phyloP scores from a whole-genome alignment of 768 basidiomycete species.

The Panaeolus papilionaceus region DNA sequence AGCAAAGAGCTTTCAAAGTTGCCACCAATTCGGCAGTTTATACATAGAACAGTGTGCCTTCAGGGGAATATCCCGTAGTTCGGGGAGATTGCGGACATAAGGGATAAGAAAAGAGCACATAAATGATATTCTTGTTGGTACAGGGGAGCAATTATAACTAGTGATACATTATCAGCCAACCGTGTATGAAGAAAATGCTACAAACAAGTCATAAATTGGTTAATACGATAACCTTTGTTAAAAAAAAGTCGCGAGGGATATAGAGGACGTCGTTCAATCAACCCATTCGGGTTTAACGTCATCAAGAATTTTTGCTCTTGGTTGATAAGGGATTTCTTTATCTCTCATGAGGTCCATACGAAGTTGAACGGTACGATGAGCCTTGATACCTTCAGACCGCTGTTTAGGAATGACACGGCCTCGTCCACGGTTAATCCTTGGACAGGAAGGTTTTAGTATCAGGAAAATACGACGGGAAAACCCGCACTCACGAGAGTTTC shows the following conservation, averaged over 20 bases:
- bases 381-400: conserved; percentile 37
- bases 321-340: conserved; percentile 39
- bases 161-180: conserved; percentile 4
- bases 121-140: not conserved
- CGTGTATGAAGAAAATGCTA: not conserved
- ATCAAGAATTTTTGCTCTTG: conserved; percentile 42
- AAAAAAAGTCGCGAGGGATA: not conserved
- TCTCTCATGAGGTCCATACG: conserved; percentile 45
- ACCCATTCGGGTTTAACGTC: conserved; percentile 45
- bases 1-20: not conserved
- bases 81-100: conserved; percentile 10
- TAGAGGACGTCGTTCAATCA: conserved; percentile 32
- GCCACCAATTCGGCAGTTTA: not conserved
- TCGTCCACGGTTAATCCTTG: conserved; percentile 47
- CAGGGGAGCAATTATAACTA: not conserved
- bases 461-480: not conserved
- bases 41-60: not conserved
- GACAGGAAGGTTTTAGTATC: conserved; percentile 2
- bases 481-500: conserved; percentile 41
- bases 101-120: not conserved
- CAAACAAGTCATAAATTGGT: not conserved
- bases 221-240: not conserved
- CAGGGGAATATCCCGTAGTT: not conserved
- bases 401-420: conserved; percentile 51
- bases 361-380: conserved; percentile 54